Conservation (phyloP, 116 monocot species). For the Cymodocea nodosa region DNA sequence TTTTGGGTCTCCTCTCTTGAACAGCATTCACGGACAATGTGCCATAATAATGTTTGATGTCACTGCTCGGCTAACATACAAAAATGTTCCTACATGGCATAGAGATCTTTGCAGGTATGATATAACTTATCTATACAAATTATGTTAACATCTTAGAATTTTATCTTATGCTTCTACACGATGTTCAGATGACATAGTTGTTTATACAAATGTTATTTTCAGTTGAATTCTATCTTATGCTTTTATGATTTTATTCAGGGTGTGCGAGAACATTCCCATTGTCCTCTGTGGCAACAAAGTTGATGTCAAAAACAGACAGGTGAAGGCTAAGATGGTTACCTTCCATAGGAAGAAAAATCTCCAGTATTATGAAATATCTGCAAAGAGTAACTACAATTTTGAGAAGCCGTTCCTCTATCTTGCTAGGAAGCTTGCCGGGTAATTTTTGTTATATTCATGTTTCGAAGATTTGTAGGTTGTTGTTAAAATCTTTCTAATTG, state of each 20-base stretch:
- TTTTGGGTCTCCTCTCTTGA: neutral
- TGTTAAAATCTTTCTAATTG: neutral
- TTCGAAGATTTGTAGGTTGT: neutral
- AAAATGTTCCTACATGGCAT: conserved; percentile 64
- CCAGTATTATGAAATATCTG: conserved; percentile 65
- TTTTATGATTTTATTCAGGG: conserved; percentile 17
- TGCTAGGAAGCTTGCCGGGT: conserved; percentile 61
- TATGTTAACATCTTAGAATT: no score
- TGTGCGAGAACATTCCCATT: conserved; percentile 77
- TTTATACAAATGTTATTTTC: no score
- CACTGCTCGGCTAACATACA: conserved; percentile 29
- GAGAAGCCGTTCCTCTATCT: conserved; percentile 78
- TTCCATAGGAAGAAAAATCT: conserved; percentile 88
- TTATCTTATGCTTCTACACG: no score
- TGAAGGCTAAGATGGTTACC: conserved; percentile 69
- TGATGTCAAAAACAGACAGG: conserved; percentile 85
- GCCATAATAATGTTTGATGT: conserved; percentile 37
- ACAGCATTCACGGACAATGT: conserved; percentile 27
- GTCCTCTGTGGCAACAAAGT: conserved; percentile 84
- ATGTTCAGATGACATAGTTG: neutral
- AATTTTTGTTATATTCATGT: neutral
- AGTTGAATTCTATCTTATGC: no score
- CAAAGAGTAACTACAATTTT: conserved; percentile 78
- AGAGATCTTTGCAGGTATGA: conserved; percentile 58
- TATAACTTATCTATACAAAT: no score